Evolutionary conservation across 2,329 filamentous ascomycete genomes (phyloP).

Genomic region (Emericellopsis cladophorae): DNA sequence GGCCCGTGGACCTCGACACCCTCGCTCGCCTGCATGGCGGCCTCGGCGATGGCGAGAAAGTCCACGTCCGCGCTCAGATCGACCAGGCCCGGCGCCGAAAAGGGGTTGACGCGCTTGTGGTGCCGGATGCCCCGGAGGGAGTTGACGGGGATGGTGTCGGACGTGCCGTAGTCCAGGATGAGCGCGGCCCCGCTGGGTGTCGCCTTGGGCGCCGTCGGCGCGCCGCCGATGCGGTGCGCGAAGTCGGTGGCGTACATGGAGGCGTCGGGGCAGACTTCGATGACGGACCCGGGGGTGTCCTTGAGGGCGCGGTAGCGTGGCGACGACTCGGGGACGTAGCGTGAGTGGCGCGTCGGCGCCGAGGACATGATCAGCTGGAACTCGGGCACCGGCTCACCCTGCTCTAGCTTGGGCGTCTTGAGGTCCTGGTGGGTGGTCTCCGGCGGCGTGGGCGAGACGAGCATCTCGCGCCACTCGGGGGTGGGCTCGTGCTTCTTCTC

Average conservation of each 20-base stretch:
- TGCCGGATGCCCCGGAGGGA: slow-evolving; percentile 78
- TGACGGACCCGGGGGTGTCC: slow-evolving; percentile 51
- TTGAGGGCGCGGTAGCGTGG: slow-evolving; percentile 67
- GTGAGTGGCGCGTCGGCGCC: slow-evolving; percentile 65
- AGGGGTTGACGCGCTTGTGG: slow-evolving; percentile 67
- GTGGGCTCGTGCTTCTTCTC: slow-evolving; percentile 2
- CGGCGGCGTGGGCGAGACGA: slow-evolving; percentile 57
- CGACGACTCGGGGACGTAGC: slow-evolving; percentile 74
- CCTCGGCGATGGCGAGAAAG: slow-evolving; percentile 75
- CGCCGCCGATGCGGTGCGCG: slow-evolving; percentile 71
- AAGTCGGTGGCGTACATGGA: slow-evolving; percentile 71
- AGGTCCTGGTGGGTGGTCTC: slow-evolving; percentile 39
- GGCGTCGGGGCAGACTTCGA: slow-evolving; percentile 86
- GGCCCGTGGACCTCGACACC: slow-evolving; percentile 89
- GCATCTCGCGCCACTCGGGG: slow-evolving; percentile 68
- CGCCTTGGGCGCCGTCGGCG: slow-evolving; percentile 37
- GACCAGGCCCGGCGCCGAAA: slow-evolving; percentile 66
- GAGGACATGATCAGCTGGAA: slow-evolving; percentile 78
- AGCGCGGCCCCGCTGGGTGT: slow-evolving; percentile 71
- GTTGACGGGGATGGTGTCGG: slow-evolving; percentile 68
- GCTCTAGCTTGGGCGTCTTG: slow-evolving; percentile 36
- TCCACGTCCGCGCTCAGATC: slow-evolving; percentile 92
- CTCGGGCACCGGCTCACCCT: slow-evolving; percentile 50
- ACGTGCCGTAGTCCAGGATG: slow-evolving; percentile 90
- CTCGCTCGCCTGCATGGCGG: slow-evolving; percentile 60